A percentile compares a stretch with the other conserved stretches of the same genome.
phyloP scores from a whole-genome alignment of 2,329 filamentous ascomycete genomes.

The Penicillium brasilianum region DNA sequence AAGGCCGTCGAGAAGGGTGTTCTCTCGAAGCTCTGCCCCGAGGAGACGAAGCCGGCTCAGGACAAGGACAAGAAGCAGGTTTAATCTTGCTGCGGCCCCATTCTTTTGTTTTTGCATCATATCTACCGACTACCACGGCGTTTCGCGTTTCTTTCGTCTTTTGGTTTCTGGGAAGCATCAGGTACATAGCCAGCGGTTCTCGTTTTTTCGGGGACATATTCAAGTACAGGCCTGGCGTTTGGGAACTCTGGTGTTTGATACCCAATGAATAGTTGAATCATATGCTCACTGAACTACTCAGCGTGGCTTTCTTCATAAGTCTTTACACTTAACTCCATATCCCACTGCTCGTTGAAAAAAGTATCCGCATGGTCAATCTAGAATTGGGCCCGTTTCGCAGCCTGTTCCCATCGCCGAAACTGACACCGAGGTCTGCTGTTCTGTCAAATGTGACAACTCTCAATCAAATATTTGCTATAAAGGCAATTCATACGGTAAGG shows the following conservation, averaged over 20 bases:
- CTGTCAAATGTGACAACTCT: too few species aligned
- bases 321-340: too few species aligned
- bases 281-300: too few species aligned
- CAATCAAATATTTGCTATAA: too few species aligned
- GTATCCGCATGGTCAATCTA: background rate
- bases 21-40: conserved; percentile 29
- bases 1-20: conserved; percentile 47
- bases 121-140: conserved; percentile 2
- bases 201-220: background rate
- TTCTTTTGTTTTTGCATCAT: conserved; percentile 3
- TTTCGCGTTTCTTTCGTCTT: background rate
- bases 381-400: background rate
- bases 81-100: background rate
- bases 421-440: too few species aligned
- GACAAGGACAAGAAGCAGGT: background rate
- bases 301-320: background rate
- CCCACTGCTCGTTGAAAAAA: background rate
- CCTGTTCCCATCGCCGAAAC: background rate
- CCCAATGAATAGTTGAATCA: background rate
- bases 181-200: background rate
- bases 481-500: too few species aligned
- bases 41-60: background rate
- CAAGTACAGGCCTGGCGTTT: background rate
- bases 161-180: too few species aligned
- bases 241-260: conserved; percentile 4